Evolutionary conservation across 2,329 filamentous ascomycete species (phyloP), one percentile per base, ranked within the genome.

Genomic region (Sarocladiaceae sp.): DNA sequence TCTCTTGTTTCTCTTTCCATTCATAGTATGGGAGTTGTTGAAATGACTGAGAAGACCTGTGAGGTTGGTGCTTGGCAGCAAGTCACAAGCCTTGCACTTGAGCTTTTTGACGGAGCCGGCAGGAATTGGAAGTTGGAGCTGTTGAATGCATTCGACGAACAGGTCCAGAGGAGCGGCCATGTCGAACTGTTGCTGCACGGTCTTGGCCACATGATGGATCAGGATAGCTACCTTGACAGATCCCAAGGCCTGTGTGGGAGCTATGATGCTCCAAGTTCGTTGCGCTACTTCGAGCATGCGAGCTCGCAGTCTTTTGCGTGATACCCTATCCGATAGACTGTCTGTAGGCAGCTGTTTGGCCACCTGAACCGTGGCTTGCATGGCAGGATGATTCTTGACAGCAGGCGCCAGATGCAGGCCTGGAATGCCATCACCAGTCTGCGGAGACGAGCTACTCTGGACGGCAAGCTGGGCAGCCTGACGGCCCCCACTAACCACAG

Each of bases 171-270:
- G 67, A 1, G 79, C 75, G 32, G 72, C 69, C 48, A 80, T 70
- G 13, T 65, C 65, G 57, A 82, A 87, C 40, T 68, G 69, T 13
- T 72, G 60, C 33, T 72, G 67, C 55, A 82, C 87, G 27, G 68
- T 70, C 45, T 72, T 70, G 45, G 75, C 69, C 43, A 81, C 64
- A 56, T 85, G 79, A 55, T 83, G 71, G 33, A 90, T 70, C 9
- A 85, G 67, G 37, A 80, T 72, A 48, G 76, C 76, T 13, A 85
- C 69, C 51, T 80, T 78, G 37, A 86, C 69, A 48, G 74, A 75
- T 31, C 75, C 73, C 12, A 80, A 73, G 42, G 80, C 74, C 51
- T 77, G 77, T 49, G 87, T 67, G 3, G 70, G 70, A 6, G 71
- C 72, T 2, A 82, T 73, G 18, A 68, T 63, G 49, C 75, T 74